Percentiles rank a stretch among this genome's conserved stretches.
phyloP scores from a whole-genome alignment of 768 basidiomycete genomes.

The Pleurotus tuoliensis region DNA sequence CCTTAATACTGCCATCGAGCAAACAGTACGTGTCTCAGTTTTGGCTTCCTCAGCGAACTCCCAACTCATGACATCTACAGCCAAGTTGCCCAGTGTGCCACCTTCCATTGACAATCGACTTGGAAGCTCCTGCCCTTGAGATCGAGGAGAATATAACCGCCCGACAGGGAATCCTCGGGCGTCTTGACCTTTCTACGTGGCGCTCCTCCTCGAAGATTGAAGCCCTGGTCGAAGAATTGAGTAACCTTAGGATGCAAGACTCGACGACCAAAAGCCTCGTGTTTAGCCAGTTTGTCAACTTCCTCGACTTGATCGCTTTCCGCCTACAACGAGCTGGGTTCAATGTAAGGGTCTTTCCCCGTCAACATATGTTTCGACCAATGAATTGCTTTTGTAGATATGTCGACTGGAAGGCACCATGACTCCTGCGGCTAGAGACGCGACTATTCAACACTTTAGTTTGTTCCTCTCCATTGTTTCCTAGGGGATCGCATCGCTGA shows the following conservation, averaged over 20 bases:
- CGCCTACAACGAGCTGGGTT: conserved; percentile 91
- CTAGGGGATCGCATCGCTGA: neutral
- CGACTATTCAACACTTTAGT: conserved; percentile 95
- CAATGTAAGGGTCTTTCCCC: conserved; percentile 44
- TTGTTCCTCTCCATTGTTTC: conserved; percentile 21
- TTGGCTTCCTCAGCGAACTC: neutral
- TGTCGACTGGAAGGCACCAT: conserved; percentile 96
- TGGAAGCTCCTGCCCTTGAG: conserved; percentile 92
- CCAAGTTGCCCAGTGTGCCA: conserved; percentile 96
- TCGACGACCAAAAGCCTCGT: conserved; percentile 94
- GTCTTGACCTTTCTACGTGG: conserved; percentile 86
- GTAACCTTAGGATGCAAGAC: conserved; percentile 78
- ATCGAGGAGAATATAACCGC: conserved; percentile 54
- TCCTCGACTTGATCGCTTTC: conserved; percentile 90
- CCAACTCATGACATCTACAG: conserved; percentile 28
- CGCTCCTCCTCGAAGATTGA: conserved; percentile 97
- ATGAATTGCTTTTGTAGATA: conserved; percentile 41
- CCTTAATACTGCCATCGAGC: conserved; percentile 68
- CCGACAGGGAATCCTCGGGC: conserved; percentile 91
- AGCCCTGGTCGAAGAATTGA: conserved; percentile 90
- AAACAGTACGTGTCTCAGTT: conserved; percentile 40
- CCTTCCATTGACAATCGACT: conserved; percentile 85
- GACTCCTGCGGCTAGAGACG: conserved; percentile 94
- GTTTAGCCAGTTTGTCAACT: conserved; percentile 94
- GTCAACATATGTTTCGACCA: neutral